These are phyloP conservation scores for Lithospermum erythrorhizon DNA, from an alignment of 257 asterid genomes.

Conservation along the genomic window DNA sequence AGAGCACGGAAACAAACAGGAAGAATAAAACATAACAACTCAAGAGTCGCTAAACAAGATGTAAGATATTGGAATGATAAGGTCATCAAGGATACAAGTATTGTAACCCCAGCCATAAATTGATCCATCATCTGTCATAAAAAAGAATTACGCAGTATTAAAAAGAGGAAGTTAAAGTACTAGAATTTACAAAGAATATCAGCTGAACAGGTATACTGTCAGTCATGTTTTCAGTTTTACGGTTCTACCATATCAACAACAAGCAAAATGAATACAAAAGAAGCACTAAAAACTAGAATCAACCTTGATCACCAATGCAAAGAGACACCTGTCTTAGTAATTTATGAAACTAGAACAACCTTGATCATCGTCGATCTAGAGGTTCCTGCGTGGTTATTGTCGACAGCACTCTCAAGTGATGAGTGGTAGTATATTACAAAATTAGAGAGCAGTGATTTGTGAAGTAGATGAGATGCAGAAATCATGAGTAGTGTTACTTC, in stretches of 20 bases:
- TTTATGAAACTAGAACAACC: no score
- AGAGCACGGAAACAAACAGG: background rate
- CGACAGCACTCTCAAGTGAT: no score
- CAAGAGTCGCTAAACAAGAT: background rate
- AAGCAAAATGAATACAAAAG: no score
- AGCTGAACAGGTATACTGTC: background rate
- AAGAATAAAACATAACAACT: background rate
- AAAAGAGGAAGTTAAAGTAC: background rate
- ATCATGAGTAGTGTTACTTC: no score
- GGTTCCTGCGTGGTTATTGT: no score
- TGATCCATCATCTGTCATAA: constrained; percentile 80
- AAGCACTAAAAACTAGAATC: no score
- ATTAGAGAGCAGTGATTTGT: no score
- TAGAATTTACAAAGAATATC: background rate
- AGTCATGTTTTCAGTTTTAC: background rate
- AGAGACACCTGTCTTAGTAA: no score
- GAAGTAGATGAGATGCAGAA: no score
- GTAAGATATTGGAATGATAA: constrained; percentile 1
- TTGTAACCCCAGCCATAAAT: constrained; percentile 94
- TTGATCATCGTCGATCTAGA: no score
- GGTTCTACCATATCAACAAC: background rate
- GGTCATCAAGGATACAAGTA: constrained; percentile 57
- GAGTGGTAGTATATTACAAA: no score
- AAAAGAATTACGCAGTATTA: constrained; percentile 9
- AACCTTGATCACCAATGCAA: no score